Evolutionary conservation across 805 yeast species (phyloP), one percentile per base, ranked within the genome.

Genomic region (Monosporozyma aerobia): DNA sequence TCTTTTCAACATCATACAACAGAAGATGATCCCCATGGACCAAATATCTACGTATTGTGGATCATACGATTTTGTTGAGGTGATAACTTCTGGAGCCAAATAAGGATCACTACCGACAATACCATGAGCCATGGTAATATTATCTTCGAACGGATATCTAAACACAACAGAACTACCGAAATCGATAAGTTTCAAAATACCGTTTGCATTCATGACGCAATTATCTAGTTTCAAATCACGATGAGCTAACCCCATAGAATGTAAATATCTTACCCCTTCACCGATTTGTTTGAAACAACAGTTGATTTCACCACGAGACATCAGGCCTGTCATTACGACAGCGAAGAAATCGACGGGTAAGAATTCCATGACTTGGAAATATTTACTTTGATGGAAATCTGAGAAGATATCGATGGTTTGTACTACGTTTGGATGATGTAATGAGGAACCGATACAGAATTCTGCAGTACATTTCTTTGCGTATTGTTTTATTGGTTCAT

Each of bases 401-500:
- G 72, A 69, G 29, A 69, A 69, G 51, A 87, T 82, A 69, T 87
- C 95, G 59, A 86, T 73, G 2, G 94, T 86, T 63, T 85, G 81
- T 59, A 87, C 85, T 56, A 87, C 79, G 66, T 87, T 86, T 51
- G 92, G 89, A 69, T 87, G 94, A 59, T 83, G 85, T 54, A 87
- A 73, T 22, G 92, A 85, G 23, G 88, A 82, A 14, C 95, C 95
- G 53, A 87, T 85, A 69, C 94, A 85, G 66, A 84, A 87, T 64
- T 87, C 95, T n/a, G 90, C 89, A 0, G 92, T 86, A 64, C 90
- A 85, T 70, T 87, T 87, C 59, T 84, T 82, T n/a, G 90, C 85
- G 63, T 87, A 87, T 57, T 87, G 94, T 64, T 83, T 83, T 53
- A 81, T 75, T 9, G 81, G 69, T 64, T 87, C 95, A 62, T 80